Conservation (phyloP, 2,329 filamentous ascomycete genomes). For the Ceratocystis colombiana region DNA sequence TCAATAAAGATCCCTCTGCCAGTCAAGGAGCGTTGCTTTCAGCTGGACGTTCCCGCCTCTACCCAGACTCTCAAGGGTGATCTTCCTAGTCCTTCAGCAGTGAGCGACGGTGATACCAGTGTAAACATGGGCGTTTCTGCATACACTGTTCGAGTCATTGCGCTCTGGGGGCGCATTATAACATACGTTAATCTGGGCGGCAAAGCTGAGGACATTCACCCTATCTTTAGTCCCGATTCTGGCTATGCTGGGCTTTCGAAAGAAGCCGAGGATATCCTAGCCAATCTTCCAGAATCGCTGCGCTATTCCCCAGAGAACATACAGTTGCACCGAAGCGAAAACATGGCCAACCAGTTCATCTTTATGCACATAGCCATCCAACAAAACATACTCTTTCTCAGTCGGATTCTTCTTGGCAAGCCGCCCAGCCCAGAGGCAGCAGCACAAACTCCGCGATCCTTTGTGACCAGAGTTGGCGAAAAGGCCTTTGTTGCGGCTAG, state of each 20-base stretch:
- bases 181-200: constrained; percentile 85
- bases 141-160: constrained; percentile 75
- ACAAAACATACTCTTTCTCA: constrained; percentile 82
- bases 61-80: constrained; percentile 74
- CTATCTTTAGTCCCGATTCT: constrained; percentile 77
- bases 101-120: constrained; percentile 47
- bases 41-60: constrained; percentile 78
- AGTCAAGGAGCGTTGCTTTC: constrained; percentile 80
- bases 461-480: constrained; percentile 63
- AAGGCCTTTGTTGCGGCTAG: constrained; percentile 76
- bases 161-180: constrained; percentile 82
- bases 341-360: constrained; percentile 80
- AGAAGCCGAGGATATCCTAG: constrained; percentile 60
- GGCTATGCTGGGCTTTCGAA: constrained; percentile 60
- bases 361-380: constrained; percentile 85
- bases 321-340: constrained; percentile 71
- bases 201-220: constrained; percentile 62
- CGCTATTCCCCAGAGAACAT: constrained; percentile 72
- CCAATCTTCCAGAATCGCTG: constrained; percentile 59
- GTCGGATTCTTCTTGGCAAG: constrained; percentile 49
- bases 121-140: constrained; percentile 92
- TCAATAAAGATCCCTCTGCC: constrained; percentile 82
- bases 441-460: constrained; percentile 60
- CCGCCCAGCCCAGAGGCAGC: constrained; percentile 23
- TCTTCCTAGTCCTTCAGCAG: constrained; percentile 51